These are phyloP conservation scores for Ophiostoma angusticollis DNA, from an alignment of 2,329 filamentous ascomycete species.

Conservation along the genomic window DNA sequence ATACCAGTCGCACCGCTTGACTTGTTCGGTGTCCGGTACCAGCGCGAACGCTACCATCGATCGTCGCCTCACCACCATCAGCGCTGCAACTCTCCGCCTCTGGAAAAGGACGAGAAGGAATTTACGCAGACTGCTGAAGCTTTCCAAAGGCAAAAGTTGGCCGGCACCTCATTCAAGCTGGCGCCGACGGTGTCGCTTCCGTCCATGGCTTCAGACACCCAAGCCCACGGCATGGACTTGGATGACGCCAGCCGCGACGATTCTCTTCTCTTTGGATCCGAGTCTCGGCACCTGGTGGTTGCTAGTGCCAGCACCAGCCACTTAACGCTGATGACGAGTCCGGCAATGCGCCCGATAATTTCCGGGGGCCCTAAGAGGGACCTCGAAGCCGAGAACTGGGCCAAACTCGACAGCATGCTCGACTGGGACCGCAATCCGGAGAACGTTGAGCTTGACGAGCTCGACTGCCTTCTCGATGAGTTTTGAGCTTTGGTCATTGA, in stretches of 20 bases:
- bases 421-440: constrained; percentile 67
- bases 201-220: neutral
- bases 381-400: constrained; percentile 29
- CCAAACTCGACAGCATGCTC: constrained; percentile 30
- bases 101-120: constrained; percentile 91
- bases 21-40: constrained; percentile 37
- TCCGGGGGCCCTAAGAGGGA: constrained; percentile 30
- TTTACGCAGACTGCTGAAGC: constrained; percentile 92
- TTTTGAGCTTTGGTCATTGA: constrained; percentile 32
- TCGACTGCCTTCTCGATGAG: constrained; percentile 73
- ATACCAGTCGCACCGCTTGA: constrained; percentile 51
- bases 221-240: constrained; percentile 21
- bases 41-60: neutral
- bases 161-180: constrained; percentile 26
- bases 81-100: constrained; percentile 69
- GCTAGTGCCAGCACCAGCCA: constrained; percentile 15
- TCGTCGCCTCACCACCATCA: constrained; percentile 23
- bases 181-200: constrained; percentile 18
- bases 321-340: constrained; percentile 38
- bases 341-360: constrained; percentile 38
- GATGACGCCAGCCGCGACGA: constrained; percentile 37
- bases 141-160: constrained; percentile 54
- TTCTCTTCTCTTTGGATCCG: constrained; percentile 39
- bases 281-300: constrained; percentile 16
- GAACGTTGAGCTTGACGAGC: constrained; percentile 81